Conservation (phyloP, 768 basidiomycete species). For the Cystofilobasidium bisporidii region DNA sequence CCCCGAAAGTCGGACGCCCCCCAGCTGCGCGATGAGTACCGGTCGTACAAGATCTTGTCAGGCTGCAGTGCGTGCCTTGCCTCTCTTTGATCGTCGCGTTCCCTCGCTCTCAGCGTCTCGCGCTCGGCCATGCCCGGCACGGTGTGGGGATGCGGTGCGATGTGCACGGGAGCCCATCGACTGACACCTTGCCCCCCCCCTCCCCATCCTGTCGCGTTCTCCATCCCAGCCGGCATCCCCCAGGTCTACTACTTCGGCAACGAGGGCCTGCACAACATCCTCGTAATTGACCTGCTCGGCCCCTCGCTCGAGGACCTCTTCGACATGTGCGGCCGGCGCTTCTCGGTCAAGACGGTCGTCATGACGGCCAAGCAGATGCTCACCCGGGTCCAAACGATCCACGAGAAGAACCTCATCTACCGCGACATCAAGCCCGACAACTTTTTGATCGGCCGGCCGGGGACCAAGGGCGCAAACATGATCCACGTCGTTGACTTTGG, state of each 20-base stretch:
- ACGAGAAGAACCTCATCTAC: constrained; percentile 99
- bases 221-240: constrained; percentile 88
- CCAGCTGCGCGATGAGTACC: constrained; percentile 95
- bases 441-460: constrained; percentile 89
- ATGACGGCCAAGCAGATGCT: constrained; percentile 99
- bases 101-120: constrained; percentile 25
- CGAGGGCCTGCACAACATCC: constrained; percentile 95
- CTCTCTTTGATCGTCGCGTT: background rate
- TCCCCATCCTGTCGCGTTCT: background rate
- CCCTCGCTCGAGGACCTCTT: constrained; percentile 96
- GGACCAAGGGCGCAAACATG: constrained; percentile 75
- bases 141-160: too few species aligned
- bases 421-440: constrained; percentile 99
- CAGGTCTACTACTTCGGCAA: constrained; percentile 99
- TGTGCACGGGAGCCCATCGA: too few species aligned
- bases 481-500: constrained; percentile 87
- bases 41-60: constrained; percentile 88
- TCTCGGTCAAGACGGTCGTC: constrained; percentile 94
- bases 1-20: constrained; percentile 92
- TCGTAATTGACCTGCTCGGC: constrained; percentile 95
- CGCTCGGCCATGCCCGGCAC: too few species aligned
- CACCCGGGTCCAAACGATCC: constrained; percentile 90
- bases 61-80: constrained; percentile 64
- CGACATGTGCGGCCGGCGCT: constrained; percentile 97
- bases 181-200: background rate